These are phyloP conservation scores for Lasiodiplodia gonubiensis DNA, from an alignment of 2,329 filamentous ascomycete genomes.

Conservation along the genomic window DNA sequence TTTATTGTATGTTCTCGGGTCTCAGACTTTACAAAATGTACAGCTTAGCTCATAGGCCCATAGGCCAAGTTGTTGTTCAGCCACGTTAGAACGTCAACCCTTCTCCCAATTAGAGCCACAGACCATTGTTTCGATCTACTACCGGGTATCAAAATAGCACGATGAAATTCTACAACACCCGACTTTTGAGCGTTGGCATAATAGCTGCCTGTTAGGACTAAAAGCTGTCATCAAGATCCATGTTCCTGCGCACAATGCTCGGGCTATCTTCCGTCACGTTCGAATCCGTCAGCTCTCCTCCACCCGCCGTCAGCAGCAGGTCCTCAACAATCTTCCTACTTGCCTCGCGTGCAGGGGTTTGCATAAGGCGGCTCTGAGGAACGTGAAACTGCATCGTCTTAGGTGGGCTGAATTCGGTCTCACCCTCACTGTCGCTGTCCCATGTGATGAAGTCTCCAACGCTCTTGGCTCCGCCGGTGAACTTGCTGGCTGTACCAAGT, in stretches of 20 bases:
- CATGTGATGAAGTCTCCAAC: constrained; percentile 51
- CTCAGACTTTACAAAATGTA: not conserved
- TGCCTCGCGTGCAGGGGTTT: constrained; percentile 82
- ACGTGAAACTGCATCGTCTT: constrained; percentile 91
- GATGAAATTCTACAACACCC: not conserved
- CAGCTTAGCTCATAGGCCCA: not conserved
- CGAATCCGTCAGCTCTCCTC: constrained; percentile 56
- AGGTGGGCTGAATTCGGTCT: constrained; percentile 74
- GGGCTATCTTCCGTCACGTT: constrained; percentile 54
- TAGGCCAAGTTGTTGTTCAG: not conserved
- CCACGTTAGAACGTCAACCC: not conserved
- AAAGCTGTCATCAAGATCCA: constrained; percentile 57
- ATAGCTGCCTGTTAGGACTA: constrained; percentile 31
- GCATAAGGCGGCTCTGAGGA: constrained; percentile 75
- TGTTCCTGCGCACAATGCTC: constrained; percentile 53
- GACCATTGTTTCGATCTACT: not conserved
- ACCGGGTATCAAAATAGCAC: not conserved
- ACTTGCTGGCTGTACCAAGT: constrained; percentile 3
- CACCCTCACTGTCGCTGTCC: constrained; percentile 74
- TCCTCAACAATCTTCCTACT: constrained; percentile 83
- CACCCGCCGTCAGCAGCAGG: constrained; percentile 76
- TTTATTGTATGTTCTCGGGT: not conserved
- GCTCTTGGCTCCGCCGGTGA: constrained; percentile 6
- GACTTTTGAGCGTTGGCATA: not conserved
- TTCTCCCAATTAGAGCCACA: not conserved